These are phyloP conservation scores for Crithidia bombi DNA, from an alignment of 208 protist genomes.

Conservation along the genomic window DNA sequence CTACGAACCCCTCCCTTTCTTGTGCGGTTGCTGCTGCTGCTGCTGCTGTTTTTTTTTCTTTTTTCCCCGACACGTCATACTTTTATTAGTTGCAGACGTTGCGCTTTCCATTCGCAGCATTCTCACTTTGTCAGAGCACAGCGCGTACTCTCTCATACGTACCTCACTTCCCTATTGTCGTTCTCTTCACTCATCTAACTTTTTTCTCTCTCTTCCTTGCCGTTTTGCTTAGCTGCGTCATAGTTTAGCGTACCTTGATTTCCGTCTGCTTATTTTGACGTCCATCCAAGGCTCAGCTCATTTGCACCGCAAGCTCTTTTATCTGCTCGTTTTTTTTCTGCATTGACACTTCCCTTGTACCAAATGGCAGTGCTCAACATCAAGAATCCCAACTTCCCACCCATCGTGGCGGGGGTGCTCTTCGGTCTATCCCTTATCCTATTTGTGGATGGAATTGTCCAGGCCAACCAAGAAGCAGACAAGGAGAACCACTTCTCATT, in stretches of 20 bases:
- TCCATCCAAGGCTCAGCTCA: no score
- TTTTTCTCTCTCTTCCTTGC: no score
- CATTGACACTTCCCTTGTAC: neutral
- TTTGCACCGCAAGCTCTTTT: neutral
- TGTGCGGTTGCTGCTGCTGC: constrained; percentile 1
- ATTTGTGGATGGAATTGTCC: constrained; percentile 62
- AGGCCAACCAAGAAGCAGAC: constrained; percentile 46
- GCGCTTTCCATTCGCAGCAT: neutral
- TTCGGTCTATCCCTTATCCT: constrained; percentile 62
- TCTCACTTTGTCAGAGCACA: neutral
- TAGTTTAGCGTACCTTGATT: no score
- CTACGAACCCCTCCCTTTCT: neutral
- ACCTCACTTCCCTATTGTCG: no score
- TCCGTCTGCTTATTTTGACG: no score
- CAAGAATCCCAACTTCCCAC: constrained; percentile 25
- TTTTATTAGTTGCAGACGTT: neutral
- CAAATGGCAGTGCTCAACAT: constrained; percentile 6
- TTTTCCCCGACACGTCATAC: neutral
- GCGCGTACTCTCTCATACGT: no score
- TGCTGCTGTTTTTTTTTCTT: constrained; percentile 1
- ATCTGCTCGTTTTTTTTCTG: neutral
- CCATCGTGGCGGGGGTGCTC: constrained; percentile 54
- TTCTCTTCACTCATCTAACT: no score
- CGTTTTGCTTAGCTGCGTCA: no score
- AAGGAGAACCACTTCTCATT: constrained; percentile 53